Conservation (phyloP, 352 stramenopile genomes). For the Globisporangium radiosum region DNA sequence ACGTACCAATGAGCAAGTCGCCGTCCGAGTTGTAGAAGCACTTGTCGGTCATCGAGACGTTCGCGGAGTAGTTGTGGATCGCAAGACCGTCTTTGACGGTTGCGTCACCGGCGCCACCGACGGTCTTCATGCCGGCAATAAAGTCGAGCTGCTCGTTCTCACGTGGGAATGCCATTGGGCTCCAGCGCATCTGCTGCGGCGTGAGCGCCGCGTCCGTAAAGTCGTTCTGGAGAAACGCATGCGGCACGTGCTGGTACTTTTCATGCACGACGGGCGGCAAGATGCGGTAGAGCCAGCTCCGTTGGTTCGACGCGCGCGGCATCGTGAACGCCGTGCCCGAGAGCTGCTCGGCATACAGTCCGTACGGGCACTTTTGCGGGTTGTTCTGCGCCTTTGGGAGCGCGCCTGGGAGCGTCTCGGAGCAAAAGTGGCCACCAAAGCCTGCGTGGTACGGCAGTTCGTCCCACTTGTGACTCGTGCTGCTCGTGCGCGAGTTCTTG, state of each 20-base stretch:
- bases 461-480: constrained; percentile 29
- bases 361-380: constrained; percentile 90
- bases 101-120: constrained; percentile 85
- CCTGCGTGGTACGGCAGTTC: constrained; percentile 84
- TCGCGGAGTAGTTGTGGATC: constrained; percentile 93
- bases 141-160: constrained; percentile 73
- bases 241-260: constrained; percentile 42
- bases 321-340: constrained; percentile 96
- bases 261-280: constrained; percentile 81
- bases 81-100: constrained; percentile 88
- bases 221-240: constrained; percentile 59
- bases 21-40: constrained; percentile 96
- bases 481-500: constrained; percentile 1
- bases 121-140: constrained; percentile 82
- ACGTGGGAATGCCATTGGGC: constrained; percentile 68
- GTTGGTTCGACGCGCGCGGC: constrained; percentile 83
- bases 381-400: constrained; percentile 93
- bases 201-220: constrained; percentile 66
- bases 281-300: constrained; percentile 93
- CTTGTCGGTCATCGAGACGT: constrained; percentile 86
- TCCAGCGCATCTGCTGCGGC: constrained; percentile 92
- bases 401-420: constrained; percentile 83
- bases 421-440: constrained; percentile 94
- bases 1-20: constrained; percentile 90
- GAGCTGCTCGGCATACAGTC: constrained; percentile 93